Evolutionary conservation across 2,329 filamentous ascomycete genomes (phyloP).

Genomic region (Aurifilum marmelostoma): DNA sequence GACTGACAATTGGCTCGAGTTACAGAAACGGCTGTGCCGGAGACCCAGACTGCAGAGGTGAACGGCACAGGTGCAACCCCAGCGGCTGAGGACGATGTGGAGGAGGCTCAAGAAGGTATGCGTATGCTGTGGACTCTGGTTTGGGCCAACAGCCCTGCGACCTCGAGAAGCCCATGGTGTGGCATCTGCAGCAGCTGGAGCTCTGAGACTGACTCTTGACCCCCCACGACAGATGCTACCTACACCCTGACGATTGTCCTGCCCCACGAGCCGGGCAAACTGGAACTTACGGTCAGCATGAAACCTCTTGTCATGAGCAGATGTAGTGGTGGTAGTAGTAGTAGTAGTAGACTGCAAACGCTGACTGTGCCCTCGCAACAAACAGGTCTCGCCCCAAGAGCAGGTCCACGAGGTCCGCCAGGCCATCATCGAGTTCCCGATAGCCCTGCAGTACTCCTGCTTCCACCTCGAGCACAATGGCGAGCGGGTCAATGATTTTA

Average conservation of each 20-base stretch:
- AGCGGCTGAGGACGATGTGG: conserved; percentile 34
- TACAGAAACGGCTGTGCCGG: conserved; percentile 24
- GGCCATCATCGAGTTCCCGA: conserved; percentile 89
- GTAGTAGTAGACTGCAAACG: conserved; percentile 17
- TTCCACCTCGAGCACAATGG: conserved; percentile 95
- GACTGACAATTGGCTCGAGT: conserved; percentile 15
- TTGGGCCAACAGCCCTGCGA: conserved; percentile 20
- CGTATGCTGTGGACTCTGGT: conserved; percentile 36
- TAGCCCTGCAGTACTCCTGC: conserved; percentile 96
- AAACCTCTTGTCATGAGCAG: conserved; percentile 17
- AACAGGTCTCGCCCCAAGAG: conserved; percentile 89
- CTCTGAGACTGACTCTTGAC: conserved; percentile 1
- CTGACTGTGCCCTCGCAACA: conserved; percentile 33
- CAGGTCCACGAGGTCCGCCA: conserved; percentile 97
- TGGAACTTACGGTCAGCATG: conserved; percentile 77
- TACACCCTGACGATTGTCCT: conserved; percentile 75
- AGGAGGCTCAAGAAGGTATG: conserved; percentile 40
- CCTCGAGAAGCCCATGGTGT: background rate
- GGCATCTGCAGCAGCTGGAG: background rate
- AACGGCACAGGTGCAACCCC: conserved; percentile 29
- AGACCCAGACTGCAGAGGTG: conserved; percentile 10
- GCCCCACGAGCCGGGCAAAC: conserved; percentile 76
- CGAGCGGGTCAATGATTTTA: conserved; percentile 90
- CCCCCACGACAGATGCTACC: conserved; percentile 47
- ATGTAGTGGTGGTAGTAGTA: conserved; percentile 11